Percentiles rank a stretch among this genome's conserved stretches.
These are phyloP conservation scores for Xerocomus spinulosus DNA, from an alignment of 768 basidiomycete genomes.

Conservation along the genomic window DNA sequence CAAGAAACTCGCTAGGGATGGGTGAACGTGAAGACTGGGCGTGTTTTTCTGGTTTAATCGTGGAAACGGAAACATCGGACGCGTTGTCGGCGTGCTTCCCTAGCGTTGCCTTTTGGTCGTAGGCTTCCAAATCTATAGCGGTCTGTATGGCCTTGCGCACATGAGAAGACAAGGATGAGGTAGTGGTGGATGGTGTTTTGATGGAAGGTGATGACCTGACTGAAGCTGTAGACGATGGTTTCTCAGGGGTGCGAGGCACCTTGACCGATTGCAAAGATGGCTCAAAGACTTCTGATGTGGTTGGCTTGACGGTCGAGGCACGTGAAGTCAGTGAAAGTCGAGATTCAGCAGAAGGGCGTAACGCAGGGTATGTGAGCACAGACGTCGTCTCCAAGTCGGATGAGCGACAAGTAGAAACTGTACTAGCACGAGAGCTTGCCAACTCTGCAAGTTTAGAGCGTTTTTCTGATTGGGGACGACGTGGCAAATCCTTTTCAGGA, in stretches of 20 bases:
- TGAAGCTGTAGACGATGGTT: slow-evolving; percentile 12
- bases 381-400: slow-evolving; percentile 54
- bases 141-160: slow-evolving; percentile 62
- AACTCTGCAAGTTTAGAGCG: slow-evolving; percentile 68
- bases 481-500: slow-evolving; percentile 22
- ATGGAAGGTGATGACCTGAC: slow-evolving; percentile 25
- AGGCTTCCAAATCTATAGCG: slow-evolving; percentile 59
- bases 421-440: slow-evolving; percentile 60
- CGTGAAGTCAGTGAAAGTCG: slow-evolving; percentile 30
- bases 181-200: slow-evolving; percentile 27
- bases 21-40: slow-evolving; percentile 21
- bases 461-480: slow-evolving; percentile 28
- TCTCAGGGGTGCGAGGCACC: slow-evolving; percentile 24
- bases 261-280: slow-evolving; percentile 11
- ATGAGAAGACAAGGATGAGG: slow-evolving; percentile 54
- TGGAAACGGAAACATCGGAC: slow-evolving; percentile 21
- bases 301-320: slow-evolving; percentile 14
- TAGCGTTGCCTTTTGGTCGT: slow-evolving; percentile 33
- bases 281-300: slow-evolving; percentile 17
- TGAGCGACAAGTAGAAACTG: slow-evolving; percentile 48
- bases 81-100: slow-evolving; percentile 8
- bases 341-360: slow-evolving; percentile 67
- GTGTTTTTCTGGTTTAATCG: slow-evolving; percentile 18
- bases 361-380: slow-evolving; percentile 64
- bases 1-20: slow-evolving; percentile 11